Evolutionary conservation across 306 rosid genomes (phyloP).

Genomic region (Begonia loranthoides): DNA sequence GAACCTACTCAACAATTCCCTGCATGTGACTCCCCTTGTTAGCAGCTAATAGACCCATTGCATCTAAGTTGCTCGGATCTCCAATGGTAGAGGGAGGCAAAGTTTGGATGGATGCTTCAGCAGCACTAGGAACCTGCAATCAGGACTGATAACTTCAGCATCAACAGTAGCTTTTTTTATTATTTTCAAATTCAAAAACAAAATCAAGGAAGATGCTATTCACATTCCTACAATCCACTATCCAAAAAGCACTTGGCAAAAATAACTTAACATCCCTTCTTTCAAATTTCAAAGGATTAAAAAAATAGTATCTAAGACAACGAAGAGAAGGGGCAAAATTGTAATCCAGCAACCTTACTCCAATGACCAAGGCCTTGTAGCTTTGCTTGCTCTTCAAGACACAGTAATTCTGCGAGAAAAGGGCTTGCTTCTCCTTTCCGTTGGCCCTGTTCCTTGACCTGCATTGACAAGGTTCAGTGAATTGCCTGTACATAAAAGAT

Average conservation of each 20-base stretch:
- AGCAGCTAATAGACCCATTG: slow-evolving; percentile 59
- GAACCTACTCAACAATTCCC: slow-evolving; percentile 86
- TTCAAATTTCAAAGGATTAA: too few relatives aligned
- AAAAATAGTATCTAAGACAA: background rate
- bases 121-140: slow-evolving; percentile 66
- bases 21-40: slow-evolving; percentile 82
- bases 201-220: too few relatives aligned
- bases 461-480: slow-evolving; percentile 18
- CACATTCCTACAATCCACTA: too few relatives aligned
- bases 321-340: background rate
- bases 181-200: too few relatives aligned
- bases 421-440: slow-evolving; percentile 92
- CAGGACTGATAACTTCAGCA: slow-evolving; percentile 10
- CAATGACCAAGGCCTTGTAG: slow-evolving; percentile 86
- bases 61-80: slow-evolving; percentile 73
- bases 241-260: too few relatives aligned
- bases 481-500: slow-evolving; percentile 5
- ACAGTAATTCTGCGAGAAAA: slow-evolving; percentile 54
- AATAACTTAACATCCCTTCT: too few relatives aligned
- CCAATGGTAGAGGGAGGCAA: slow-evolving; percentile 88
- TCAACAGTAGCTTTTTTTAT: too few relatives aligned
- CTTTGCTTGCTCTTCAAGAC: slow-evolving; percentile 80
- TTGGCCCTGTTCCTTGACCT: slow-evolving; percentile 86
- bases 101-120: slow-evolving; percentile 58
- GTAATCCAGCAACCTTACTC: slow-evolving; percentile 58